Evolutionary conservation across 2,329 filamentous ascomycete genomes (phyloP).

Genomic region (Trichoderma oligosporum): DNA sequence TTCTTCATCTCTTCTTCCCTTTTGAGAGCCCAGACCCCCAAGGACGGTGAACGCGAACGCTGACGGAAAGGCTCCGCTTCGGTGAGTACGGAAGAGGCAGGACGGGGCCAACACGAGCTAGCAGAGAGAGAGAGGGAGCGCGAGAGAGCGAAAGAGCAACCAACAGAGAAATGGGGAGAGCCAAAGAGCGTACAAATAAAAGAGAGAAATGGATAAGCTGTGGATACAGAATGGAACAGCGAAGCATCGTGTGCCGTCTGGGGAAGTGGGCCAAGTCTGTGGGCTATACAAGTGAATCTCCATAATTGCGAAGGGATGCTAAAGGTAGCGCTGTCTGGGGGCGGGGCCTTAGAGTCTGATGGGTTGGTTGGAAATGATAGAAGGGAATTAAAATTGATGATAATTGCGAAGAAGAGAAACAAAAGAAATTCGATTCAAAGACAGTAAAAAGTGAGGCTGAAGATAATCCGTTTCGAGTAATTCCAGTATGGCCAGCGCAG

Average conservation of each 20-base stretch:
- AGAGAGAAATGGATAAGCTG: too few species aligned
- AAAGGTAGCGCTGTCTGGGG: slow-evolving; percentile 18
- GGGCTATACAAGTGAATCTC: too few species aligned
- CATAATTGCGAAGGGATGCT: too few species aligned
- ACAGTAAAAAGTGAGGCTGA: not conserved
- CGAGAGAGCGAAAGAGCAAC: not conserved
- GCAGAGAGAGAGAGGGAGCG: not conserved
- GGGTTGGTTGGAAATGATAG: not conserved
- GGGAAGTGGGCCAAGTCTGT: slow-evolving; percentile 19
- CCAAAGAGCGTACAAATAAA: not conserved
- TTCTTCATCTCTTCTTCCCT: not conserved
- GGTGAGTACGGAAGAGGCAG: not conserved
- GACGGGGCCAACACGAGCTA: not conserved
- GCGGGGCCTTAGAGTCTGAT: not conserved
- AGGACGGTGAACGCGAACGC: not conserved
- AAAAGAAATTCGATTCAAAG: not conserved
- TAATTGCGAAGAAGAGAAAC: not conserved
- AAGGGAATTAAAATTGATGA: not conserved
- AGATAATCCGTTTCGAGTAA: slow-evolving; percentile 5
- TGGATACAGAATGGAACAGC: slow-evolving; percentile 1
- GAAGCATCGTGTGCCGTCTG: slow-evolving; percentile 21
- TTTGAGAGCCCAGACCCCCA: not conserved
- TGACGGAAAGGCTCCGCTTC: not conserved
- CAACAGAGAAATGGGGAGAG: not conserved
- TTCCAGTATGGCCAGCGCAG: not conserved